A percentile compares a stretch with the other conserved stretches of the same genome.
Evolutionary conservation across 2,329 filamentous ascomycete species (phyloP).

Genomic region (Decorospora gaudefroyi): DNA sequence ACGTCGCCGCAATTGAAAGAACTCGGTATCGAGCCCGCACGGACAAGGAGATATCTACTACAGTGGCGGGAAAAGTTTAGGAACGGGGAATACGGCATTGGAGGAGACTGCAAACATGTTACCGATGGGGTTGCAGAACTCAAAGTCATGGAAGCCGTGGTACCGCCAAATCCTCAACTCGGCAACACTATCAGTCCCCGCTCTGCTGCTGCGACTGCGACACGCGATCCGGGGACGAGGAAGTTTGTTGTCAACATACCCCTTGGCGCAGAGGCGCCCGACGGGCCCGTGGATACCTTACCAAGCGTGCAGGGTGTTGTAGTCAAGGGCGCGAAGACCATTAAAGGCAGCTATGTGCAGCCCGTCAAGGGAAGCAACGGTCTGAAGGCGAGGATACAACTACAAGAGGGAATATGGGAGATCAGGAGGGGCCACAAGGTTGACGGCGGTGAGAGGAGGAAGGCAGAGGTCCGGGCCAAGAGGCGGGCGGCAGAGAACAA

Average conservation of each 20-base stretch:
- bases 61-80: slow-evolving; percentile 87
- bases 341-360: slow-evolving; percentile 75
- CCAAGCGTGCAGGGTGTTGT: slow-evolving; percentile 67
- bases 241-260: slow-evolving; percentile 65
- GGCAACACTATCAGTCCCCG: slow-evolving; percentile 33
- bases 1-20: slow-evolving; percentile 75
- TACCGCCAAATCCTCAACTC: slow-evolving; percentile 35
- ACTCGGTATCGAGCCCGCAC: slow-evolving; percentile 83
- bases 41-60: slow-evolving; percentile 80
- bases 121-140: slow-evolving; percentile 61
- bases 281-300: slow-evolving; percentile 53
- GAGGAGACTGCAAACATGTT: slow-evolving; percentile 79
- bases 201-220: slow-evolving; percentile 54
- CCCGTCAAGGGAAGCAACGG: slow-evolving; percentile 65
- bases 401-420: slow-evolving; percentile 93
- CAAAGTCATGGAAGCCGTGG: slow-evolving; percentile 61
- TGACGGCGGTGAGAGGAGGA: slow-evolving; percentile 91
- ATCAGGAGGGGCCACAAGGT: slow-evolving; percentile 84
- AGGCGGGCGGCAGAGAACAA: slow-evolving; percentile 77
- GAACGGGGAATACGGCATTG: slow-evolving; percentile 75
- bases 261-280: slow-evolving; percentile 45
- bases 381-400: slow-evolving; percentile 66
- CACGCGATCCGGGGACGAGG: slow-evolving; percentile 58
- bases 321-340: slow-evolving; percentile 68
- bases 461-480: slow-evolving; percentile 85